Percentiles rank a stretch among this genome's conserved stretches.
These are phyloP conservation scores for Nemania sp. DNA, from an alignment of 2,329 filamentous ascomycete genomes.

Conservation along the genomic window DNA sequence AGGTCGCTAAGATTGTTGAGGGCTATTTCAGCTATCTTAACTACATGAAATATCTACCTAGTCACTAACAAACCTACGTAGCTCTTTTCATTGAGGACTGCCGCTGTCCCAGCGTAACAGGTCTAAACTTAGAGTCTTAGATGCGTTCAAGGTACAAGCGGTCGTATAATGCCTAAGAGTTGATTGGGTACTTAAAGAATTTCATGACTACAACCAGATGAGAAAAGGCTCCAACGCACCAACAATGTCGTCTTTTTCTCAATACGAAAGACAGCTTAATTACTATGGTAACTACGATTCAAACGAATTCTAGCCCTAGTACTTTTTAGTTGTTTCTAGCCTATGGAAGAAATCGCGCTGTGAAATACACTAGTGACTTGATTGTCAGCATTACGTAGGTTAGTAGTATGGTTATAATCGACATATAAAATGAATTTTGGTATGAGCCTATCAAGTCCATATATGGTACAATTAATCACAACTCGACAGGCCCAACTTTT, in stretches of 20 bases:
- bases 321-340: no score
- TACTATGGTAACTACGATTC: no score
- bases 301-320: no score
- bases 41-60: no score
- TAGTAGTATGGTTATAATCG: not conserved
- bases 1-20: not conserved
- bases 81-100: not conserved
- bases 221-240: no score
- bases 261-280: no score
- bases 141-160: not conserved
- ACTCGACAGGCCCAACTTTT: constrained; percentile 30
- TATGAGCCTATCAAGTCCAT: constrained; percentile 43
- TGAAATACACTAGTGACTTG: no score
- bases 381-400: not conserved
- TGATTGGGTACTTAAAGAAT: no score
- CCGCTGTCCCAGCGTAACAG: not conserved
- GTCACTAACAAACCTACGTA: not conserved
- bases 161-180: not conserved
- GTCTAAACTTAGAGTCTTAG: no score
- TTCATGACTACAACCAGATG: no score
- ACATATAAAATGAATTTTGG: constrained; percentile 40
- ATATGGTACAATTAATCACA: constrained; percentile 47
- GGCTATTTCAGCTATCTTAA: not conserved
- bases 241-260: no score
- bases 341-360: no score